Evolutionary conservation across 306 rosid species (phyloP), one percentile per base, ranked within the genome.

Genomic region (Casuarina cunninghamiana): DNA sequence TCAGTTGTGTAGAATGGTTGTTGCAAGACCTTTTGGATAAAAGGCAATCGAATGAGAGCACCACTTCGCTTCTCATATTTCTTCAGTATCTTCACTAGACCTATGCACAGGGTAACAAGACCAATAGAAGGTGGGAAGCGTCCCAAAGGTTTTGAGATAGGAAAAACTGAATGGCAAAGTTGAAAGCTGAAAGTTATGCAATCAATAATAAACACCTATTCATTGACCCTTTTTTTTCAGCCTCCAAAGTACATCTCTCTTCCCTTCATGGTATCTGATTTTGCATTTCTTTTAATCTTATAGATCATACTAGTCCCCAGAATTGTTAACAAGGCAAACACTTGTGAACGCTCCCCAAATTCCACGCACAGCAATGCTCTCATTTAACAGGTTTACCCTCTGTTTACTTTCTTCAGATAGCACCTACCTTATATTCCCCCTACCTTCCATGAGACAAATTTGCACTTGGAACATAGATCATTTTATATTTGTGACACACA

Each of bases 1-100:
- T 94, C 97, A 12, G 85, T 90, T 49, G 87, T 84, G 86, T 82
- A 94, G 91, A 94, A 94, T 10, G 98, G 98, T 61, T 94, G 90
- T 80, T 84, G 87, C 83, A 92, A 61, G 77, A 92, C 97, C 72
- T 83, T 83, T 84, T 92, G 94, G 84, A 94, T 89, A 69, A 89
- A 90, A 68, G 97, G 91, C 62, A 90, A 74, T 44, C 96, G 92
- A 73, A 83, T 57, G 10, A 89, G 86, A 71, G 88, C 93, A 68
- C 97, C 96, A 8, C 91, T 90, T 82, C 92, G 86, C 89, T 92
- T 94, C 72, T 92, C 96, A 57, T 94, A 91, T 79, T 94, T 94
- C 89, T 94, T 94, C 71, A 93, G 85, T 85, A 94, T 94, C 88
- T 92, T 94, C 82, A 88, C 92, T 73, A 94, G 80, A 75, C 91